phyloP scores from a whole-genome alignment of 2,329 filamentous ascomycete species.

The Didymella pomorum region DNA sequence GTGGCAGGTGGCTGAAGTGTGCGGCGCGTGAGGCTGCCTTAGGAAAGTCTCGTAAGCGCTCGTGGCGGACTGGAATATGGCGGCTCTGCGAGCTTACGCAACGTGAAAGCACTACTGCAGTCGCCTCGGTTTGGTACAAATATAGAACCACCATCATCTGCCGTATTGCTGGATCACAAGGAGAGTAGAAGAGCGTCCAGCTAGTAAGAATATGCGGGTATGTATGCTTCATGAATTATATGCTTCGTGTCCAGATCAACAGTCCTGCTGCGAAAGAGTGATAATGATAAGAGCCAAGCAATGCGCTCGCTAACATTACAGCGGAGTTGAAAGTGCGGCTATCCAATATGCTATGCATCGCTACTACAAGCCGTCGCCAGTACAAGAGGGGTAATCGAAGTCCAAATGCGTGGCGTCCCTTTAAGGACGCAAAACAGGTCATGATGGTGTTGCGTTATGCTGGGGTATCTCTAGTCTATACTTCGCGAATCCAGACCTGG shows the following conservation, averaged over 20 bases:
- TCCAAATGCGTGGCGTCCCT: conserved; percentile 18
- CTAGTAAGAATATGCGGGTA: background rate
- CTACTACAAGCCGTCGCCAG: conserved; percentile 19
- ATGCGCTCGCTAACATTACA: conserved; percentile 48
- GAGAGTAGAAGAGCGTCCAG: background rate
- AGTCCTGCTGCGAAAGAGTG: conserved; percentile 49
- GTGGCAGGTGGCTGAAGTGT: background rate
- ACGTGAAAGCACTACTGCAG: conserved; percentile 15
- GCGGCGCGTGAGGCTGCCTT: background rate
- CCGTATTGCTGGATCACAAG: conserved; percentile 6
- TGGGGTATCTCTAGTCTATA: conserved; percentile 54
- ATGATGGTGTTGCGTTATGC: conserved; percentile 32
- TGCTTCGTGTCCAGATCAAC: conserved; percentile 37
- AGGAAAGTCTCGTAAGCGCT: conserved; percentile 16
- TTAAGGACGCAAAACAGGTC: conserved; percentile 30
- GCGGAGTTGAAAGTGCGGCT: conserved; percentile 23
- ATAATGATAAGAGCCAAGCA: conserved; percentile 24
- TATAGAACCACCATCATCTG: conserved; percentile 9
- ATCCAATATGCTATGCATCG: conserved; percentile 25
- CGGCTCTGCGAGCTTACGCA: conserved; percentile 14
- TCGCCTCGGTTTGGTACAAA: background rate
- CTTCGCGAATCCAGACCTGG: conserved; percentile 57
- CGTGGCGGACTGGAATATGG: conserved; percentile 6
- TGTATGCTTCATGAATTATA: conserved; percentile 18
- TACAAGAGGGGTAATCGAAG: conserved; percentile 24